Conservation (phyloP, 768 basidiomycete species). For the Tephrocybe sp. region DNA sequence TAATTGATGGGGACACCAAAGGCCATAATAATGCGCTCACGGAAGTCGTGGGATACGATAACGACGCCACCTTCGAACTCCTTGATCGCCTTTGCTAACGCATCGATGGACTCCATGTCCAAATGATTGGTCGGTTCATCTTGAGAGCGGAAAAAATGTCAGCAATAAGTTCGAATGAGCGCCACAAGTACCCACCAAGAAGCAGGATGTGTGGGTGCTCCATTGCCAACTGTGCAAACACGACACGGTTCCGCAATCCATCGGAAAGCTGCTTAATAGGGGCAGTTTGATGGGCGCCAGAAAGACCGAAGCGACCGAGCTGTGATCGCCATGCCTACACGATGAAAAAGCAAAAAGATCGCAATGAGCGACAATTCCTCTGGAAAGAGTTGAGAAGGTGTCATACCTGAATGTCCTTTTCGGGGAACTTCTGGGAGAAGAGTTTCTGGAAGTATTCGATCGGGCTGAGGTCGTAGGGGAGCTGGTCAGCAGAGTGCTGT, state of each 20-base stretch:
- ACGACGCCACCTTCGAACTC: slow-evolving; percentile 98
- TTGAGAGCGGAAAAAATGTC: slow-evolving; percentile 91
- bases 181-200: slow-evolving; percentile 50
- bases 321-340: slow-evolving; percentile 88
- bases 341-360: not conserved
- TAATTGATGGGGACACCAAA: not conserved
- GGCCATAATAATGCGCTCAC: slow-evolving; percentile 42
- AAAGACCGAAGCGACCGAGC: slow-evolving; percentile 93
- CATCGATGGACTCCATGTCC: slow-evolving; percentile 98
- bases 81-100: slow-evolving; percentile 92
- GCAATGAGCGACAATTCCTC: too few species aligned
- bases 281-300: slow-evolving; percentile 89
- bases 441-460: slow-evolving; percentile 95
- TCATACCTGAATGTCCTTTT: slow-evolving; percentile 37
- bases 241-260: slow-evolving; percentile 94
- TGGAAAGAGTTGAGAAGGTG: not conserved
- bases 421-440: slow-evolving; percentile 50
- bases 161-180: slow-evolving; percentile 3
- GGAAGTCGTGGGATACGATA: slow-evolving; percentile 99
- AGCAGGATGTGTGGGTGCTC: slow-evolving; percentile 95
- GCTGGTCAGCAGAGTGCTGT: slow-evolving; percentile 97
- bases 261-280: slow-evolving; percentile 95
- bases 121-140: slow-evolving; percentile 98
- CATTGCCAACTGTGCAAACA: slow-evolving; percentile 96
- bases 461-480: slow-evolving; percentile 89